Evolutionary conservation across 306 rosid genomes (phyloP), one percentile per base, ranked within the genome.

Genomic region (Datisca glomerata): DNA sequence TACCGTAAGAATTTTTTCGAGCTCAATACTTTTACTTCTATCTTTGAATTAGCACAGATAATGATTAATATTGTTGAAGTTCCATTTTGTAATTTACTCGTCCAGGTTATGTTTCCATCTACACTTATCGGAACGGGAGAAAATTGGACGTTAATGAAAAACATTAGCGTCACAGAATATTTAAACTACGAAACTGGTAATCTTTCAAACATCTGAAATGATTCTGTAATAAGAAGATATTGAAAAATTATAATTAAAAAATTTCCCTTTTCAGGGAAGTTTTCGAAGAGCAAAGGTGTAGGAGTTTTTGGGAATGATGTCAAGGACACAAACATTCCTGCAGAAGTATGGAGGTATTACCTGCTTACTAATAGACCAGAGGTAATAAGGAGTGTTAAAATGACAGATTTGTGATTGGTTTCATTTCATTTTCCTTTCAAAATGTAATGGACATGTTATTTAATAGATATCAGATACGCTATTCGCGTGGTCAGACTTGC

Each of bases 41-140:
- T 6, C 11, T 36, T 6, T 1, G 13, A 4, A 7, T 13, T 36
- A 12, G n/a, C 6, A 1, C 16, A 12, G 15, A 15, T 6, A 12
- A 10, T 6, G 7, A 36, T 36, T 36, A 13, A 12, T 13, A 13
- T 6, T 9, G n/a, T 12, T 50, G 34, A 21, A 50, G 6, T 41
- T 43, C 20, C 21, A 14, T 9, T 31, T 28, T 31, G 36, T 14
- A 15, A 34, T 47, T n/a, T n/a, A 19, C 9, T 3, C n/a, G 36
- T 50, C 24, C 82, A 81, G 93, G 93, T 81, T 57, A 81, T 78
- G 84, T 81, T 81, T 55, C 93, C 87, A 17, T 78, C 70, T 33
- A 66, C 75, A 18, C 72, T 66, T 32, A 59, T 81, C 25, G 86
- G 87, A 58, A 81, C 93, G 2, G 69, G 70, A 43, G 81, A 81